Evolutionary conservation across 345 rosid genomes (phyloP), one percentile per base, ranked within the genome.

Genomic region (Lepidium didymum): DNA sequence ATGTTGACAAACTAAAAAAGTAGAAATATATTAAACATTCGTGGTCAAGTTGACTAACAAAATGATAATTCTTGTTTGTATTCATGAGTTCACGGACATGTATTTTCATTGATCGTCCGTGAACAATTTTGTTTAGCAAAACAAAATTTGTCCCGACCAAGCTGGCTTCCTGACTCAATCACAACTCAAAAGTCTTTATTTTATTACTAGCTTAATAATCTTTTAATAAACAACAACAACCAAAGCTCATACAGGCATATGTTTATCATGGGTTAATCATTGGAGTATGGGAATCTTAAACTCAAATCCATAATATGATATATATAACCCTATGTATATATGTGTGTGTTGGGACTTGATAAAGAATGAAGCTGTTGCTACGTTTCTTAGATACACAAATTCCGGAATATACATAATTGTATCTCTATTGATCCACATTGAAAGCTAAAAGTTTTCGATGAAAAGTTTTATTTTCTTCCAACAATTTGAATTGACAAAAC

Each of bases 51-150:
- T 62, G 69, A 7, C 56, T 62, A 62, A 71, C 15, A 62, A 44
- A 43, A 43, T 18, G 49, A 14, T 44, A 41, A 10, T 14, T 71
- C 47, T 70, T 40, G 55, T 62, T 62, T 53, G 63, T 54, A 44
- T 52, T 50, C 62, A 52, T 53, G 62, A 43, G 75, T 34, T 70
- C 75, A 71, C 75, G 75, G 75, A 25, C 69, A 54, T 71, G 63
- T 49, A 71, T 16, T 37, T 35, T 60, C n/a, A 62, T 44, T 71
- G 75, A 69, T 36, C 69, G 42, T 10, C 75, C 75, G 75, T 71
- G 69, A 71, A 34, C 56, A n/a, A 19, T 31, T 61, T 70, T 71
- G 55, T 71, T 71, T 62, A 52, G 14, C 68, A 52, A 7, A 29
- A 21, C 1, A 1, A 33, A 0, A 62, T 53, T 71, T 63, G 75